Evolutionary conservation across 2,329 filamentous ascomycete species (phyloP).

Genomic region (Colletotrichum sojae): DNA sequence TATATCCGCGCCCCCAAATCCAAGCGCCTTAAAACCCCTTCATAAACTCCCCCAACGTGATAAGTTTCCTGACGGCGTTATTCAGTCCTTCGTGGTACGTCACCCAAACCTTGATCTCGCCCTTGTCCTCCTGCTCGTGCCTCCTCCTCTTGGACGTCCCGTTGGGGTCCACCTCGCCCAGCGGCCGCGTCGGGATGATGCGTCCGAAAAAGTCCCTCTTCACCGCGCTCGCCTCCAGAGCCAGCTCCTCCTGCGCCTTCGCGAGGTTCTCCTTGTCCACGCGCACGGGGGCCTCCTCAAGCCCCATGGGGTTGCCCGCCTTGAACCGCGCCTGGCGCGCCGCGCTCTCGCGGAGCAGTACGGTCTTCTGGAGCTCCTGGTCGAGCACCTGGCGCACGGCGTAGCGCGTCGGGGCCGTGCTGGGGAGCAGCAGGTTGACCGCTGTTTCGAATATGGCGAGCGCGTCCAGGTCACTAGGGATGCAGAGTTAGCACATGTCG

Average conservation of each 20-base stretch:
- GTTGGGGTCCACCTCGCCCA: conserved; percentile 59
- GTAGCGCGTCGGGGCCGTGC: conserved; percentile 84
- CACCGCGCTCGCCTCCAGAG: conserved; percentile 54
- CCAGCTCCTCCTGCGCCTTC: conserved; percentile 49
- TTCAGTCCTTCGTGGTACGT: conserved; percentile 92
- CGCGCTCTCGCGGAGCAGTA: conserved; percentile 75
- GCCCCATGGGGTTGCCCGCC: conserved; percentile 52
- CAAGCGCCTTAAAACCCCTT: conserved; percentile 65
- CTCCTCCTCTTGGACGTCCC: conserved; percentile 43
- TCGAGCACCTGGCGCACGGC: conserved; percentile 94
- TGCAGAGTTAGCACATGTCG: conserved; percentile 17
- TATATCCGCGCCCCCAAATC: background rate
- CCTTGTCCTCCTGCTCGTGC: conserved; percentile 49
- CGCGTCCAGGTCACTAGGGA: conserved; percentile 76
- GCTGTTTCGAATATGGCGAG: conserved; percentile 82
- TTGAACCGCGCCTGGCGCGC: conserved; percentile 76
- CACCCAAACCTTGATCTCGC: conserved; percentile 79
- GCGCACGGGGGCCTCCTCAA: conserved; percentile 45
- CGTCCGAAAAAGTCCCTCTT: conserved; percentile 92
- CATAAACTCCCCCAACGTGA: conserved; percentile 85
- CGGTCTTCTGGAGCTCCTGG: conserved; percentile 86
- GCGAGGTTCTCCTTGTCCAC: conserved; percentile 56
- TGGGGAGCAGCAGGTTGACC: conserved; percentile 65
- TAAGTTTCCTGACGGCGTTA: conserved; percentile 91
- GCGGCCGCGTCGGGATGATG: conserved; percentile 65